phyloP scores from a whole-genome alignment of 257 asterid species.

The Solanum medicagineum region DNA sequence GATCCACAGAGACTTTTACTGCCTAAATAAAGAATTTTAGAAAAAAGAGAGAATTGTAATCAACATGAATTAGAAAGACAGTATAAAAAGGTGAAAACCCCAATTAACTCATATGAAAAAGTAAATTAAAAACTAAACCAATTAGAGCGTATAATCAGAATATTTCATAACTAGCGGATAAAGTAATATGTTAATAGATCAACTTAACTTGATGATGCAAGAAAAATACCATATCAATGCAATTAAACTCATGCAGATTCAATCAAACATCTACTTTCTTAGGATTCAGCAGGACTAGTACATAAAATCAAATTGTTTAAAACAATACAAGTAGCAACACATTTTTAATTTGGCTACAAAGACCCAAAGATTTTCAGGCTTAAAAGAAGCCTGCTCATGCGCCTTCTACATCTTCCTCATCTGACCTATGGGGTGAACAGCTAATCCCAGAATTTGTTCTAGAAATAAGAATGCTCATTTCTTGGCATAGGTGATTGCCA shows the following conservation, averaged over 20 bases:
- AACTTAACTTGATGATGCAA: not conserved
- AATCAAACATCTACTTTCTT: not conserved
- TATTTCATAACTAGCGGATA: not conserved
- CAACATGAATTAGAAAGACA: not conserved
- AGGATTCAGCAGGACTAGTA: not conserved
- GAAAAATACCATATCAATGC: not conserved
- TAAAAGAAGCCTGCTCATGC: not conserved
- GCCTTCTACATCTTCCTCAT: not conserved
- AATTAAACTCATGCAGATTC: not conserved
- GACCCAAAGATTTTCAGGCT: not conserved
- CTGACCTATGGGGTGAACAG: not conserved
- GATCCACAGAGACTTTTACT: too few relatives aligned
- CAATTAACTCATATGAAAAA: not conserved
- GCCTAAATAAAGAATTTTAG: too few relatives aligned
- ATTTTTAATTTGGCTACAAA: not conserved
- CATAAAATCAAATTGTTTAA: not conserved
- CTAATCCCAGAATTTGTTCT: not conserved
- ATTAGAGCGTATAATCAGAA: not conserved
- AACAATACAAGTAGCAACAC: not conserved
- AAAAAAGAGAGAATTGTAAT: too few relatives aligned
- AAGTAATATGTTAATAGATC: not conserved
- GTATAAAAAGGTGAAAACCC: not conserved
- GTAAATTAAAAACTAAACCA: not conserved
- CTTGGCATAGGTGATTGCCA: conserved; percentile 84
- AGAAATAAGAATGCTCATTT: conserved; percentile 20